Evolutionary conservation across 805 yeast species (phyloP).

Genomic region (Kazachstania psychrophila): DNA sequence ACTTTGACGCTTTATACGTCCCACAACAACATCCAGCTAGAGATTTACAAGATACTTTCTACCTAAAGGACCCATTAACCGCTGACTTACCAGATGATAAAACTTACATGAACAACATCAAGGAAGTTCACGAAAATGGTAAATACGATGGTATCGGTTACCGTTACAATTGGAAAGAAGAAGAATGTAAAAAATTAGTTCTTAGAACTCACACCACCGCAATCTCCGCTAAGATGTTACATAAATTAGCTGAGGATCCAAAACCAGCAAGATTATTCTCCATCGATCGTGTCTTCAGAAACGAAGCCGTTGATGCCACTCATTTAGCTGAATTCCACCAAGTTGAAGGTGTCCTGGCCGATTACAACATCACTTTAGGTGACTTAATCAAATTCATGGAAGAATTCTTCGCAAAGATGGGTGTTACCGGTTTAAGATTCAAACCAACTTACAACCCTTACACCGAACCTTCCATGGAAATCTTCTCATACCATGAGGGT

Average conservation of each 20-base stretch:
- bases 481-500: conserved; percentile 93
- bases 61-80: conserved; percentile 80
- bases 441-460: conserved; percentile 99
- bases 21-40: conserved; percentile 99
- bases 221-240: conserved; percentile 79
- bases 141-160: conserved; percentile 93
- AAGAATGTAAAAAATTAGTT: conserved; percentile 83
- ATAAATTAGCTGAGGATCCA: conserved; percentile 79
- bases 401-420: conserved; percentile 93
- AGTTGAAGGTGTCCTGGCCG: conserved; percentile 98
- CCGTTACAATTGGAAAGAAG: conserved; percentile 94
- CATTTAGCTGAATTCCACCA: conserved; percentile 99
- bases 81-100: conserved; percentile 80
- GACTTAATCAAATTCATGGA: conserved; percentile 98
- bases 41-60: conserved; percentile 97
- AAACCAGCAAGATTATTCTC: conserved; percentile 87
- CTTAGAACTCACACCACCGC: conserved; percentile 98
- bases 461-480: conserved; percentile 98
- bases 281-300: conserved; percentile 97
- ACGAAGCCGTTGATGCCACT: conserved; percentile 98
- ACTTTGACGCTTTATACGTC: conserved; percentile 89
- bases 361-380: conserved; percentile 88
- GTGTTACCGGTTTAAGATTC: conserved; percentile 89
- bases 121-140: conserved; percentile 80
- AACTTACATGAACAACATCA: conserved; percentile 66